Evolutionary conservation across 768 basidiomycete species (phyloP).

Genomic region (Psilocybe azurescens): DNA sequence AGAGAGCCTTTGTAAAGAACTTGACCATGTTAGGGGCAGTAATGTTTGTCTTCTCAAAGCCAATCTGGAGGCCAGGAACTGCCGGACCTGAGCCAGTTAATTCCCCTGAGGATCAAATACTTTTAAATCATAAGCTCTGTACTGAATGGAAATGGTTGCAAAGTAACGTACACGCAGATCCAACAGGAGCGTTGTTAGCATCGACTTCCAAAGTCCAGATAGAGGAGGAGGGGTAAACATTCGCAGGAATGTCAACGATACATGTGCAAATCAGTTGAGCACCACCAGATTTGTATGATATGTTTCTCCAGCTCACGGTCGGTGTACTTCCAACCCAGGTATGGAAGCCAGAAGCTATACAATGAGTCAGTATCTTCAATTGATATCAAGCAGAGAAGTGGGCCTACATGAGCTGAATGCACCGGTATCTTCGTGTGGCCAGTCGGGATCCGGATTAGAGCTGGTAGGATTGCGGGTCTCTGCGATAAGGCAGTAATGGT

Average conservation of each 20-base stretch:
- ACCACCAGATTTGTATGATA: neutral
- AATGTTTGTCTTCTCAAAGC: neutral
- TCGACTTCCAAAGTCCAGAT: constrained; percentile 1
- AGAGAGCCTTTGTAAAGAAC: no score
- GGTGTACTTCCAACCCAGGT: neutral
- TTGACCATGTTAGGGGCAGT: neutral
- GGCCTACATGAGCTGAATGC: neutral
- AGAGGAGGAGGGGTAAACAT: neutral
- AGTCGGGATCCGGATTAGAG: neutral
- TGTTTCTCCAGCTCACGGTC: neutral
- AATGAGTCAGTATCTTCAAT: neutral
- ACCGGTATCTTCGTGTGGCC: constrained; percentile 2
- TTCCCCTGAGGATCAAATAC: neutral
- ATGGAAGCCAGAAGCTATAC: neutral
- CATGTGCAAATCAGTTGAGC: neutral
- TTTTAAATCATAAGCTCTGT: no score
- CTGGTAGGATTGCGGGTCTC: neutral
- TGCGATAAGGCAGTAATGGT: constrained; percentile 1
- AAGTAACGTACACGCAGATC: neutral
- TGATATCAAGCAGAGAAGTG: neutral
- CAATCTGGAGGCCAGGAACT: neutral
- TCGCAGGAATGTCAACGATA: neutral
- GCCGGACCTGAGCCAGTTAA: neutral
- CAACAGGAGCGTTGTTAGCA: neutral
- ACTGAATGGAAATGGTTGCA: neutral